Base-by-base conservation (phyloP, 2,329 filamentous ascomycete genomes). In the Tetracladium maxilliforme region DNA sequence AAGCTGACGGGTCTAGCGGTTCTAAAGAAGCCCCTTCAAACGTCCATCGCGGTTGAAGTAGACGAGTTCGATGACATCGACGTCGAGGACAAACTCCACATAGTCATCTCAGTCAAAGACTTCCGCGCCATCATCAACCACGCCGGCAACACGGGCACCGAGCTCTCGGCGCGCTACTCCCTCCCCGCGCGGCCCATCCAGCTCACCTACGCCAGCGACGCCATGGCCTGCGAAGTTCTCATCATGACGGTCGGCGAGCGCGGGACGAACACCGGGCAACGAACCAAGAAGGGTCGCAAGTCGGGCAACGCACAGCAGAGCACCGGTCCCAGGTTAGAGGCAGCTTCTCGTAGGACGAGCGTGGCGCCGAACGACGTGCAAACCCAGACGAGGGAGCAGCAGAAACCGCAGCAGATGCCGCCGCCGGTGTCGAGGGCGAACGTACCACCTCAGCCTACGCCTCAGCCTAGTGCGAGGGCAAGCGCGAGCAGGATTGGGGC, bases 61-160 rank as follows among this genome's bases (percentile, higher is more conserved):
- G 67, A 77, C 29, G 79, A 86, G 37, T 87, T 87, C 39, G 72
- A 80, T 29, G 65, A 75, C 25, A 80, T 86, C 32, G 59, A 68
- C 13, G 71, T 82, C 16, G 72, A 83, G 42, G 70, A 81, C 31
- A 73, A 76, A 25, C 61, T 84, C 29, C 80, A 84, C 42, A 79
- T 84, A 39, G 68, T 82, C 30, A 78, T 86, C 41, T 81, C 72
- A 37, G 78, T 87, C 42, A 84, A 82, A 40, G 80, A 87, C 47
- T 86, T 86, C 45, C 73, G 79, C 25, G 73, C 79, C 17, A 80
- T 86, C 27, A 70, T 84, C 25, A 65, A 72, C 17, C 80, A 87
- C 47, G 79, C 80, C 7, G 73, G 74, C 14, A 70, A 71, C 14
- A 62, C 74, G 6, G 70, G 70, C 26, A 70, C 68, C n/a, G 62